These are phyloP conservation scores for Saccharomyces jurei DNA, from an alignment of 805 yeast species.

Conservation along the genomic window DNA sequence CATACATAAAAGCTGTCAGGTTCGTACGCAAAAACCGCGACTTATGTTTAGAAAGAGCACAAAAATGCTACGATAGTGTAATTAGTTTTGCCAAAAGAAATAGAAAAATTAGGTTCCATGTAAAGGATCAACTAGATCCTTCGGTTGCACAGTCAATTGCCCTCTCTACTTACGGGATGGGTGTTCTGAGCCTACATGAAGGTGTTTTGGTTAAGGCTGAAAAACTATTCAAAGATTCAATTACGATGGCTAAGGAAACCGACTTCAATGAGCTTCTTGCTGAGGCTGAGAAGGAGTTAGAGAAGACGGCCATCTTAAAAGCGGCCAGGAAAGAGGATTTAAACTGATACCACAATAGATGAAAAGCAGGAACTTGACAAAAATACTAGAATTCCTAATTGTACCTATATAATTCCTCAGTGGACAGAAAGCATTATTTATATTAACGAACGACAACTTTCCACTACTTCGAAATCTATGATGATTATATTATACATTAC, in stretches of 20 bases:
- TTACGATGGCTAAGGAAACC: constrained; percentile 59
- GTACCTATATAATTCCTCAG: neutral
- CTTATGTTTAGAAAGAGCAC: constrained; percentile 29
- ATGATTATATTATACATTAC: neutral
- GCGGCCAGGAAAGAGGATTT: constrained; percentile 4
- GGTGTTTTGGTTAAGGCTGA: constrained; percentile 52
- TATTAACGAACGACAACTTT: neutral
- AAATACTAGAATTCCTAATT: neutral
- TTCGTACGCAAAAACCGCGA: constrained; percentile 22
- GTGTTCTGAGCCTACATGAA: constrained; percentile 63
- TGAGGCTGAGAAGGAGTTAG: constrained; percentile 61
- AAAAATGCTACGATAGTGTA: constrained; percentile 37
- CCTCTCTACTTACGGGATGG: constrained; percentile 75
- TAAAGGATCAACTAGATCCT: constrained; percentile 32
- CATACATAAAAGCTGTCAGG: constrained; percentile 13
- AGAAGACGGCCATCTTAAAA: constrained; percentile 30
- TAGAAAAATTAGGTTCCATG: constrained; percentile 26
- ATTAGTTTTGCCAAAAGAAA: constrained; percentile 35
- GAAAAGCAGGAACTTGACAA: neutral
- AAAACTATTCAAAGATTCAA: constrained; percentile 56
- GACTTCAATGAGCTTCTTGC: constrained; percentile 54
- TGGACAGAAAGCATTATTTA: neutral
- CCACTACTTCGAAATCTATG: neutral
- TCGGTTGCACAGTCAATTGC: constrained; percentile 61
- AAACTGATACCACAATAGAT: neutral